phyloP scores from a whole-genome alignment of 2,329 filamentous ascomycete species.

The Aspergillus brunneoviolaceus region DNA sequence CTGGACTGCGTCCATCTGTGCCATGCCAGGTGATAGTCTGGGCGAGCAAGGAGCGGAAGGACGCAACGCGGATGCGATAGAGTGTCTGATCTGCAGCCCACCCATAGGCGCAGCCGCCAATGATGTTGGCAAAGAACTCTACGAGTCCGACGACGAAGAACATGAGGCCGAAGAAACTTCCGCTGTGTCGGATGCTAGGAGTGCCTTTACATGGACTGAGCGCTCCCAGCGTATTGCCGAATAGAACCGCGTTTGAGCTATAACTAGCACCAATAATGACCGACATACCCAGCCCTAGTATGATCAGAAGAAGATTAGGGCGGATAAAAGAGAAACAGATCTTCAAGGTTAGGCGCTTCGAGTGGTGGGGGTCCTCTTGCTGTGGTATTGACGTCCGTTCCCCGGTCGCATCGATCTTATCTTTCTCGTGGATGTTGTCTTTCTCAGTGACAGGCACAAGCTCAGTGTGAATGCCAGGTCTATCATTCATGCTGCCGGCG shows the following conservation, averaged over 20 bases:
- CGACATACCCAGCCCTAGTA: constrained; percentile 52
- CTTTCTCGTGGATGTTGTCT: no score
- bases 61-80: constrained; percentile 62
- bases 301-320: constrained; percentile 46
- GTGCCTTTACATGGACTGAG: constrained; percentile 55
- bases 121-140: constrained; percentile 61
- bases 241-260: constrained; percentile 58
- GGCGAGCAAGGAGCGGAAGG: constrained; percentile 63
- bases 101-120: constrained; percentile 60
- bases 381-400: constrained; percentile 14
- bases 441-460: no score
- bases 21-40: constrained; percentile 73
- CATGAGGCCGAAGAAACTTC: constrained; percentile 57
- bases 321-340: constrained; percentile 29
- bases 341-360: constrained; percentile 29
- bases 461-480: no score
- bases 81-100: constrained; percentile 64
- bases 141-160: constrained; percentile 62
- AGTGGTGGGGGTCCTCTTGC: constrained; percentile 28
- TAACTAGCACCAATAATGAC: constrained; percentile 58
- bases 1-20: constrained; percentile 61
- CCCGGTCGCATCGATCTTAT: no score
- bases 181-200: constrained; percentile 49
- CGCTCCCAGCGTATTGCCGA: constrained; percentile 60
- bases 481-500: no score